Evolutionary conservation across 495 filamentous ascomycete species (phyloP), one percentile per base, ranked within the genome.

Genomic region (Annulohypoxylon stygium): DNA sequence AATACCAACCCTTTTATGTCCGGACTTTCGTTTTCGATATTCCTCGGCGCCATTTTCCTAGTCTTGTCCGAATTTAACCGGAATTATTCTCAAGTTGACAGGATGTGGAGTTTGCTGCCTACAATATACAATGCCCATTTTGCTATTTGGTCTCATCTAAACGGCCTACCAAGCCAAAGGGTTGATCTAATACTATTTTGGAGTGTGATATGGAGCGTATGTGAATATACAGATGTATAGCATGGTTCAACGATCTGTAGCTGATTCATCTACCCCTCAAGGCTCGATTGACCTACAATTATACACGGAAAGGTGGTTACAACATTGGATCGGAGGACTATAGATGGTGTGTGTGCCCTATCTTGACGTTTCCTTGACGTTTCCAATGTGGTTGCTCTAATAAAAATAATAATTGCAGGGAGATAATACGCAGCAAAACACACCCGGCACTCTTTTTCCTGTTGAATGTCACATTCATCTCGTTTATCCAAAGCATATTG

Each of bases 271-370:
- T 34, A 39, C 30, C 30, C 2, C 30, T 30, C 8, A 69, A 74
- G 62, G 67, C 75, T 58, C 92, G 97, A 43, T 83, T 99, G 77
- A 97, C 96, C 2, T 98, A 87, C 87, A 99, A 99, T 82, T 99
- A 97, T 80, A 97, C 92, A 92, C 92, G 97, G 58, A 97, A 93
- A 80, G 97, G 97, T 18, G 97, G 97, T 16, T 99, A 98, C 79
- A 81, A 83, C 25, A 85, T 93, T 66, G 95, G 96, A 33, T 90
- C 89, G 10, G 95, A 99, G 80, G 97, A 99, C 81, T 99, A 99
- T 79, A 88, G 97, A 78, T 98, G 95, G 95, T 86, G 69, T 30
- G 69, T 30, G 77, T 37, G 12, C 59, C 33, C 25, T 51, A 33
- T 10, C 20, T 54, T 3, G 9, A n/a, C 14, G 3, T 3, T 18